Percentiles rank a stretch among this genome's conserved stretches.
phyloP scores from a whole-genome alignment of 139 green algal species.

The Desmodesmus armatus region DNA sequence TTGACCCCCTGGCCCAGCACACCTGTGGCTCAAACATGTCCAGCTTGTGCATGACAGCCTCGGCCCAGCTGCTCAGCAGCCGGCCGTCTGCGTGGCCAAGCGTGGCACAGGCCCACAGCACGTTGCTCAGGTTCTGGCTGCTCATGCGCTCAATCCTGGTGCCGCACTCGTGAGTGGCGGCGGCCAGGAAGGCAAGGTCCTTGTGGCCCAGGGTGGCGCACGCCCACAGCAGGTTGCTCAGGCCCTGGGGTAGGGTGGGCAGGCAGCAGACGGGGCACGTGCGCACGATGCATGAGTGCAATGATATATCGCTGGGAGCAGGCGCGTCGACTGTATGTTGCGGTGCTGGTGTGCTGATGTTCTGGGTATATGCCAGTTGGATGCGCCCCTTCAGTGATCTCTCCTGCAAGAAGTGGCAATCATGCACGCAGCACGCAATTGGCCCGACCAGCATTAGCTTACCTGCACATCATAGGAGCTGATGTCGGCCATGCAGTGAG shows the following conservation, averaged over 20 bases:
- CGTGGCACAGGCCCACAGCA: conserved; percentile 65
- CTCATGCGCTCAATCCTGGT: conserved; percentile 51
- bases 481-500: conserved; percentile 49
- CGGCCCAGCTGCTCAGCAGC: conserved; percentile 23
- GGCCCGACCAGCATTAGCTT: too few relatives aligned
- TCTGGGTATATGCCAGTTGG: too few relatives aligned
- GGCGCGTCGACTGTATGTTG: too few relatives aligned
- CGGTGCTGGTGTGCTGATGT: too few relatives aligned
- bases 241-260: conserved; percentile 49
- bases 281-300: too few relatives aligned
- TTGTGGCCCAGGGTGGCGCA: conserved; percentile 67
- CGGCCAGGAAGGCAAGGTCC: conserved; percentile 60
- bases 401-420: neutral
- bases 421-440: too few relatives aligned
- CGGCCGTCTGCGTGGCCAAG: conserved; percentile 51
- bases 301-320: too few relatives aligned
- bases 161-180: conserved; percentile 37
- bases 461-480: conserved; percentile 55
- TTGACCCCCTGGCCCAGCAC: too few relatives aligned
- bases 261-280: too few relatives aligned
- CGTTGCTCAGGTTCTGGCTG: conserved; percentile 79
- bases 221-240: conserved; percentile 68
- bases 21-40: conserved; percentile 47
- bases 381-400: too few relatives aligned
- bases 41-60: conserved; percentile 33